A percentile compares a stretch with the other conserved stretches of the same genome.
These are phyloP conservation scores for Aureobasidium melanogenum DNA, from an alignment of 2,329 filamentous ascomycete species.

Conservation along the genomic window DNA sequence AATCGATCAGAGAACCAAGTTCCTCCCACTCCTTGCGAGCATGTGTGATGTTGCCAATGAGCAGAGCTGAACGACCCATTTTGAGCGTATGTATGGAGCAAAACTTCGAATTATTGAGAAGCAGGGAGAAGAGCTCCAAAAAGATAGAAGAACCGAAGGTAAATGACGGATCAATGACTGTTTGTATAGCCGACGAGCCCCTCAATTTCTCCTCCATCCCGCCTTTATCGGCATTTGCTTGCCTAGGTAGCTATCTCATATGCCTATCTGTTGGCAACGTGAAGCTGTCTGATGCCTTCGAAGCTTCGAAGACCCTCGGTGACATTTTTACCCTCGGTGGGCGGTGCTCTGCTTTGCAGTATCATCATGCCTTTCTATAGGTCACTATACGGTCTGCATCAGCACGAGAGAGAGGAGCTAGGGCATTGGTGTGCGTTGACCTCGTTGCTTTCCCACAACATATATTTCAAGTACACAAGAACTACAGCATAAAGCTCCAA, in stretches of 20 bases:
- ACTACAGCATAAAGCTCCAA: slow-evolving; percentile 19
- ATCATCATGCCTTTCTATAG: no score
- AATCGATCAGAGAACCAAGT: slow-evolving; percentile 22
- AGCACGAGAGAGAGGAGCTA: no score
- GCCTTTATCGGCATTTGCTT: no score
- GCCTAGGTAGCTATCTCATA: no score
- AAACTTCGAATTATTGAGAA: background rate
- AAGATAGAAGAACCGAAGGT: background rate
- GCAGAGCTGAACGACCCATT: slow-evolving; percentile 26
- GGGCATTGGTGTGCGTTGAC: background rate
- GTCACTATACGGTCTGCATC: no score
- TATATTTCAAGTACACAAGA: no score
- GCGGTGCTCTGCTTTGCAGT: no score
- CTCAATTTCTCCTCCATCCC: background rate
- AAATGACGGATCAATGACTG: background rate
- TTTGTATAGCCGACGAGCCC: background rate
- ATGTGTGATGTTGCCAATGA: slow-evolving; percentile 38
- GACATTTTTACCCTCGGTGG: no score
- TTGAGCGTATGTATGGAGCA: background rate
- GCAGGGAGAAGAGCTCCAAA: background rate
- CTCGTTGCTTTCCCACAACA: background rate
- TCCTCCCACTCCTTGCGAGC: slow-evolving; percentile 39
- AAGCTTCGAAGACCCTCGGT: no score
- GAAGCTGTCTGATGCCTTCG: no score
- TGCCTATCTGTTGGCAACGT: no score